Conservation (phyloP, 768 basidiomycete species). For the Coprinopsis strossmayeri region DNA sequence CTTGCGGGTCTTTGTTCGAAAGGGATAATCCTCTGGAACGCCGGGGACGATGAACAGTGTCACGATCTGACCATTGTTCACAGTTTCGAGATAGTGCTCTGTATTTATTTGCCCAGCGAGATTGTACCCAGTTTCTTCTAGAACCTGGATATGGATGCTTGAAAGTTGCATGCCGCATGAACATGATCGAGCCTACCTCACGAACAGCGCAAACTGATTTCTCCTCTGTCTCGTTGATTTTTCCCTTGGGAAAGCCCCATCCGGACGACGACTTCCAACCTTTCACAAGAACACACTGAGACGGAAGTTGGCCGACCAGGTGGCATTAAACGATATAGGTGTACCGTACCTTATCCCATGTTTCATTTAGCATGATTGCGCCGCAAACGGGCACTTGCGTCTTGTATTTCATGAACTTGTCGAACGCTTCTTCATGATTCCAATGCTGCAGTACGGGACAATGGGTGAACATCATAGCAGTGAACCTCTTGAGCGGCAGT, state of each 20-base stretch:
- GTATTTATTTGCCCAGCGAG: constrained; percentile 59
- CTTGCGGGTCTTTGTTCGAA: constrained; percentile 92
- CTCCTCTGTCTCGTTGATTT: constrained; percentile 93
- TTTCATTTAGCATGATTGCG: constrained; percentile 89
- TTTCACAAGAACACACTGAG: constrained; percentile 94
- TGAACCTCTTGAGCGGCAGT: constrained; percentile 87
- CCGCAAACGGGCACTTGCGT: constrained; percentile 96
- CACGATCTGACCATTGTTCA: constrained; percentile 86
- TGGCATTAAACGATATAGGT: neutral
- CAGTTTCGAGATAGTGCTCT: constrained; percentile 71
- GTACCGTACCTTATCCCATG: constrained; percentile 79
- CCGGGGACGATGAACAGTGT: constrained; percentile 87
- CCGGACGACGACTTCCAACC: constrained; percentile 96
- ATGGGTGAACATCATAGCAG: constrained; percentile 80
- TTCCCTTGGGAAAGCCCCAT: constrained; percentile 99
- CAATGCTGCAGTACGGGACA: constrained; percentile 80
- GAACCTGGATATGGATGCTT: constrained; percentile 50
- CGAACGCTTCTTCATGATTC: constrained; percentile 85
- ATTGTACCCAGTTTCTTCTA: constrained; percentile 97
- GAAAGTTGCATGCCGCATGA: constrained; percentile 8
- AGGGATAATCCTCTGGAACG: constrained; percentile 81
- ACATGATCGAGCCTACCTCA: constrained; percentile 54
- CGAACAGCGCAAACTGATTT: constrained; percentile 80
- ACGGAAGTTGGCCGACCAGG: constrained; percentile 2
- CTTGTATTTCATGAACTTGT: constrained; percentile 93